Evolutionary conservation across 257 asterid genomes (phyloP), one percentile per base, ranked within the genome.

Genomic region (Solanum bulbocastanum): DNA sequence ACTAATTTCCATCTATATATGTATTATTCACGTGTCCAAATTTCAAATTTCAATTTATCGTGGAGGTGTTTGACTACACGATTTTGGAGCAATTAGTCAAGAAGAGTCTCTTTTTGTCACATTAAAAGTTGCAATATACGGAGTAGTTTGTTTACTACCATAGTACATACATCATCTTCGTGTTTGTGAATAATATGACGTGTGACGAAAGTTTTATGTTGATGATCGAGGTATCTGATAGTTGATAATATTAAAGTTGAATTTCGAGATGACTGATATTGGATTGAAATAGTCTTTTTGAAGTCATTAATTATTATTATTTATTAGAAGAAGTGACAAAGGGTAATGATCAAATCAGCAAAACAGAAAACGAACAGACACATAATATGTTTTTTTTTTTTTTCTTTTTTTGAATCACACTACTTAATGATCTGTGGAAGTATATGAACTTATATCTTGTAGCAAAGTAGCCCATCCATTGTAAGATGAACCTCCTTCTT

Each of bases 401-500:
- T 9, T 10, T 10, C 1, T 42, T 10, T 10, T 75, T 75, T 23
- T 23, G 1, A 13, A 40, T 40, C 23, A 40, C 58, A 40, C 58
- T 39, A n/a, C 23, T 76, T 76, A 78, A 25, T 27, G 39, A 27
- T 1, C 5, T 12, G 22, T n/a, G 23, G 82, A n/a, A 75, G 16
- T 37, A 22, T 87, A 87, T 16, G 60, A 46, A 32, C 42, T 92
- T 73, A 93, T 20, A 35, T 93, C 97, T 10, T 91, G 12, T 1
- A 94, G 52, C 58, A 96, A 89, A 58, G 86, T 83, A 81, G 49
- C 86, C 90, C 95, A 90, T 88, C 76, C 86, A 44, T 42, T 49
- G 52, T 89, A 94, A 37, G 99, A 96, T 0, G 99, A 95, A 37
- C 99, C 99, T 7, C 95, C 96, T 89, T 49, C 74, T 76, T 75